Evolutionary conservation across 2,329 filamentous ascomycete genomes (phyloP).

Genomic region (Alternaria tenuissima): DNA sequence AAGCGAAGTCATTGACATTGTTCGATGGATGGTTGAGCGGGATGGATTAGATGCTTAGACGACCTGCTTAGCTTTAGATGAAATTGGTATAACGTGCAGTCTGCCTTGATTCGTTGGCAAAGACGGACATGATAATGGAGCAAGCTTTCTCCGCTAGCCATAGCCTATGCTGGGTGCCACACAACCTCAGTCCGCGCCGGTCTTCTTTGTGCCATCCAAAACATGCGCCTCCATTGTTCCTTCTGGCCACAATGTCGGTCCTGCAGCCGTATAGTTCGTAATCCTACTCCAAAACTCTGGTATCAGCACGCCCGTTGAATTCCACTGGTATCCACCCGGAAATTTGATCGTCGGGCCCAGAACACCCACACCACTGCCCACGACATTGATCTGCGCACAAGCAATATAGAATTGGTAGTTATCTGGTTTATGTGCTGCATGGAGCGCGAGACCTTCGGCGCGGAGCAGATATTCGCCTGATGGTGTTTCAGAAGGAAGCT

Average conservation of each 20-base stretch:
- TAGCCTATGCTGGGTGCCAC: not conserved
- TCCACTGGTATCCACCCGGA: slow-evolving; percentile 48
- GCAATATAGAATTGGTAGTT: slow-evolving; percentile 54
- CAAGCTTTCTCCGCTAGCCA: not conserved
- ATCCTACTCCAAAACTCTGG: slow-evolving; percentile 21
- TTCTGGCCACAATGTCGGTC: slow-evolving; percentile 33
- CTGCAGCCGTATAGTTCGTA: slow-evolving; percentile 37
- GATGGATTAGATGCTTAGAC: slow-evolving; percentile 76
- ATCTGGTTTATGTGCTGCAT: slow-evolving; percentile 32
- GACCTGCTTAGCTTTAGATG: not conserved
- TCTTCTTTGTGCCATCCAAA: slow-evolving; percentile 18
- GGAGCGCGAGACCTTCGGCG: slow-evolving; percentile 50
- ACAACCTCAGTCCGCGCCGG: slow-evolving; percentile 5
- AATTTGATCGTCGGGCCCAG: slow-evolving; percentile 48
- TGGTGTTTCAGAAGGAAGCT: slow-evolving; percentile 46
- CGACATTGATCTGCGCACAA: slow-evolving; percentile 55
- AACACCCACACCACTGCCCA: slow-evolving; percentile 37
- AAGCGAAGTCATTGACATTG: slow-evolving; percentile 75
- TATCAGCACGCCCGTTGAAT: slow-evolving; percentile 45
- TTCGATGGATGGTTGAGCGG: slow-evolving; percentile 83
- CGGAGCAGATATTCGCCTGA: slow-evolving; percentile 56
- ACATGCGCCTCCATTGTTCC: slow-evolving; percentile 23
- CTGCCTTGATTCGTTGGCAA: too few species aligned
- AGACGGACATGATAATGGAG: not conserved
- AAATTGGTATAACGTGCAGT: not conserved